Percentiles rank a stretch among this genome's conserved stretches.
phyloP scores from a whole-genome alignment of 2,329 filamentous ascomycete species.

The Alternaria gansuensis region DNA sequence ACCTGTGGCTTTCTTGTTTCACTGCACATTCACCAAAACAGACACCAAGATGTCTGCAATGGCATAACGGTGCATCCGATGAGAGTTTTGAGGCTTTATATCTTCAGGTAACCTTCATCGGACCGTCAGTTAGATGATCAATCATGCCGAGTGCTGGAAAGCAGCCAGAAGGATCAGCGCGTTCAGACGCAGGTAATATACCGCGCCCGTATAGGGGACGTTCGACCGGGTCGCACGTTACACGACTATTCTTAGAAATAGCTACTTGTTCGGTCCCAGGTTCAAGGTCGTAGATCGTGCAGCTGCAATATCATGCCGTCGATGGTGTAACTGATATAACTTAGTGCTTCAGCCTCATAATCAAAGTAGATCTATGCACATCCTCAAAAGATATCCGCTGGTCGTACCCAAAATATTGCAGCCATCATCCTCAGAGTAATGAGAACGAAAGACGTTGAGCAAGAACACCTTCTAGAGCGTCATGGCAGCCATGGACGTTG shows the following conservation, averaged over 20 bases:
- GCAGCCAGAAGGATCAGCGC: constrained; percentile 11
- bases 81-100: background rate
- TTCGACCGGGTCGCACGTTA: background rate
- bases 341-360: constrained; percentile 37
- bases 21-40: background rate
- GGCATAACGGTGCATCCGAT: background rate
- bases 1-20: no score
- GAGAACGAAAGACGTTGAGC: background rate
- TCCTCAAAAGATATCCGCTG: background rate
- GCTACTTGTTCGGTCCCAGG: constrained; percentile 17
- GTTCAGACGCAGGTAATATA: constrained; percentile 20
- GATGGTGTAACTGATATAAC: constrained; percentile 25
- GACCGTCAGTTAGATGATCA: background rate
- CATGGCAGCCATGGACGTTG: background rate
- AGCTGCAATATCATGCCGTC: constrained; percentile 34
- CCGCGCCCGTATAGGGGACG: constrained; percentile 10
- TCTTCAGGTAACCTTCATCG: background rate
- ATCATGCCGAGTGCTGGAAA: background rate
- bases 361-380: constrained; percentile 6
- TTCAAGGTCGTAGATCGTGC: constrained; percentile 16
- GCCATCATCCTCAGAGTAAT: no score
- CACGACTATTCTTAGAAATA: constrained; percentile 22
- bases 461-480: background rate
- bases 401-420: background rate
- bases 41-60: background rate